A percentile compares a stretch with the other conserved stretches of the same genome.
These are phyloP conservation scores for Auriscalpium orientale DNA, from an alignment of 768 basidiomycete species.

Conservation along the genomic window DNA sequence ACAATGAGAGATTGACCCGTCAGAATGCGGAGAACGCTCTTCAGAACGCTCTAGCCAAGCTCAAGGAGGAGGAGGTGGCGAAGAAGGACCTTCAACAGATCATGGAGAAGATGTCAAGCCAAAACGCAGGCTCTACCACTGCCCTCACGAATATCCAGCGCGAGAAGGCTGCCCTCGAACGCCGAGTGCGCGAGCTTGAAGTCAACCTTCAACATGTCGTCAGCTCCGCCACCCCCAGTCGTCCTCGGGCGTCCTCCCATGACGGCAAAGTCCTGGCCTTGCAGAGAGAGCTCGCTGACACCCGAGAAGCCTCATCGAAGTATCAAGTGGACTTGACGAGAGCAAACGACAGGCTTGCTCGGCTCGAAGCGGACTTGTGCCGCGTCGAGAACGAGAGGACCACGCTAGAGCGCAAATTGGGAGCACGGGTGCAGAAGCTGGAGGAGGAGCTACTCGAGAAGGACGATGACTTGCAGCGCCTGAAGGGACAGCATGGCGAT, in stretches of 20 bases:
- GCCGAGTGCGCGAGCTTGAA: slow-evolving; percentile 54
- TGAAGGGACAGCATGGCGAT: slow-evolving; percentile 29
- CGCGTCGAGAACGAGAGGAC: slow-evolving; percentile 53
- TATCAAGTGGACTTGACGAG: slow-evolving; percentile 38
- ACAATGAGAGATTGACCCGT: slow-evolving; percentile 9
- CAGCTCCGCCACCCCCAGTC: slow-evolving; percentile 24
- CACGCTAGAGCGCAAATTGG: slow-evolving; percentile 41
- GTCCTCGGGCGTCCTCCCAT: slow-evolving; percentile 51
- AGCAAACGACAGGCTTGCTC: slow-evolving; percentile 39
- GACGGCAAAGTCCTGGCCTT: slow-evolving; percentile 41
- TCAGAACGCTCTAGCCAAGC: slow-evolving; percentile 5
- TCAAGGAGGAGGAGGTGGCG: slow-evolving; percentile 7
- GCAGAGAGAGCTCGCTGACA: slow-evolving; percentile 49
- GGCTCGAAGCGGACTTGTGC: slow-evolving; percentile 40
- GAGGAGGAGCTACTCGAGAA: slow-evolving; percentile 40
- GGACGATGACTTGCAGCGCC: slow-evolving; percentile 49
- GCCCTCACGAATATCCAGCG: slow-evolving; percentile 31
- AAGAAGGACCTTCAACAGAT: slow-evolving; percentile 11
- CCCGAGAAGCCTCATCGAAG: slow-evolving; percentile 34
- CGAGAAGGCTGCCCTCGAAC: slow-evolving; percentile 52
- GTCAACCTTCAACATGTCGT: slow-evolving; percentile 29
- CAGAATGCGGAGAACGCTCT: slow-evolving; percentile 11
- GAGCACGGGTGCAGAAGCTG: slow-evolving; percentile 38
- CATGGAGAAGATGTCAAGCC: slow-evolving; percentile 9
- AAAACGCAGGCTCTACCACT: slow-evolving; percentile 4